phyloP scores from a whole-genome alignment of 73 alveolate genomes.

The Blepharisma japonicum region DNA sequence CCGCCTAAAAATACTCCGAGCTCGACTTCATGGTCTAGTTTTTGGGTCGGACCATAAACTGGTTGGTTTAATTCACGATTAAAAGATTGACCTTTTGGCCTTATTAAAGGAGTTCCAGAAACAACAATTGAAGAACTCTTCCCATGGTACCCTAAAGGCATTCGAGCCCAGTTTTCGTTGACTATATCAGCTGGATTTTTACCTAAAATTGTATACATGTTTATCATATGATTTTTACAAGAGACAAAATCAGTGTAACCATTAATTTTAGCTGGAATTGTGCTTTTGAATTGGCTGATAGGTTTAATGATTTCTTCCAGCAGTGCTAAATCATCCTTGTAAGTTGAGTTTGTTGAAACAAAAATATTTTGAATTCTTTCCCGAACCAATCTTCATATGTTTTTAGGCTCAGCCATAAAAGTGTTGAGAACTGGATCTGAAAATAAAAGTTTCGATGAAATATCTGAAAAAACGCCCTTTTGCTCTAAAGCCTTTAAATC shows the following conservation, averaged over 20 bases:
- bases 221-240: constrained; percentile 86
- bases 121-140: constrained; percentile 87
- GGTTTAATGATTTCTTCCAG: constrained; percentile 19
- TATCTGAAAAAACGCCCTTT: constrained; percentile 43
- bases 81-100: constrained; percentile 46
- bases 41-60: constrained; percentile 76
- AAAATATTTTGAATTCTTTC: constrained; percentile 40
- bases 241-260: constrained; percentile 96
- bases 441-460: constrained; percentile 25
- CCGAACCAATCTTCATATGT: constrained; percentile 56
- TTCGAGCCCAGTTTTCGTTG: constrained; percentile 90
- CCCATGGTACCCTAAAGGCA: constrained; percentile 98
- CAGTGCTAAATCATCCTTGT: neutral
- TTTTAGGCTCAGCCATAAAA: constrained; percentile 53
- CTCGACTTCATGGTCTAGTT: constrained; percentile 92
- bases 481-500: constrained; percentile 65
- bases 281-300: constrained; percentile 55
- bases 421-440: constrained; percentile 43
- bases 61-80: constrained; percentile 33
- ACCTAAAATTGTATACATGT: constrained; percentile 73
- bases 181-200: constrained; percentile 90
- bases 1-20: constrained; percentile 89
- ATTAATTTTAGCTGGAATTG: constrained; percentile 85
- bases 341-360: constrained; percentile 17
- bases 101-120: constrained; percentile 34